Evolutionary conservation across 192 early-diverging fungal species (phyloP).

Genomic region (Coemansia sp.): DNA sequence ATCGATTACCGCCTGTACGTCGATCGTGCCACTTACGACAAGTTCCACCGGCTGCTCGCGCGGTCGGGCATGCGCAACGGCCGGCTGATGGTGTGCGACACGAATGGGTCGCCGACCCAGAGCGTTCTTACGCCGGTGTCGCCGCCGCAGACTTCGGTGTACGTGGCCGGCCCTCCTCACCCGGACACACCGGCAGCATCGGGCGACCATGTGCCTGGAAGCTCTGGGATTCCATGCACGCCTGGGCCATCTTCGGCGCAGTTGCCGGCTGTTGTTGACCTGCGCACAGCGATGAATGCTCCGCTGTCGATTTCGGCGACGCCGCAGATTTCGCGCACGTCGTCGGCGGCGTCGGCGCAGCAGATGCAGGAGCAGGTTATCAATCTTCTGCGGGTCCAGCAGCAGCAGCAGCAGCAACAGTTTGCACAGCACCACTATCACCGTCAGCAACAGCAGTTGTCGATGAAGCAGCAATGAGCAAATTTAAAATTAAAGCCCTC

Average conservation of each 20-base stretch:
- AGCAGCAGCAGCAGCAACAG: slow-evolving; percentile 10
- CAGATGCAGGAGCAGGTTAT: slow-evolving; percentile 17
- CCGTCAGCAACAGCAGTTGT: slow-evolving; percentile 7
- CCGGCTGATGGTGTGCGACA: slow-evolving; percentile 40
- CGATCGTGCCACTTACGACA: slow-evolving; percentile 40
- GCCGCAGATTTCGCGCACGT: slow-evolving; percentile 10
- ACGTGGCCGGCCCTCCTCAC: too few species aligned
- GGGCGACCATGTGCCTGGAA: too few species aligned
- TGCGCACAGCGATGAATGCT: slow-evolving; percentile 28
- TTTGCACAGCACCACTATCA: not conserved
- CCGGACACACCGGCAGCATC: slow-evolving; percentile 20
- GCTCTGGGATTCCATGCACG: slow-evolving; percentile 7
- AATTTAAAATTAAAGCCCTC: too few species aligned
- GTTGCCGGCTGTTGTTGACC: slow-evolving; percentile 8
- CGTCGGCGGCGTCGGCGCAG: not conserved
- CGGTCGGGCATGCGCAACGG: slow-evolving; percentile 53
- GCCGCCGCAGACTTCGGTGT: too few species aligned
- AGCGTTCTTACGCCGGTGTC: slow-evolving; percentile 2
- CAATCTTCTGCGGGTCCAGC: not conserved
- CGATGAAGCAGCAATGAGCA: not conserved
- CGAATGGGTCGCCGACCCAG: slow-evolving; percentile 6
- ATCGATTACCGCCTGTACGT: slow-evolving; percentile 72
- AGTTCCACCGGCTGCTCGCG: slow-evolving; percentile 49
- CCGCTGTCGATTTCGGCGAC: slow-evolving; percentile 20
- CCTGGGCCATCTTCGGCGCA: not conserved